Evolutionary conservation across 1,139 yeast genomes (phyloP).

Genomic region (Hemisphaericaspora subhashii): DNA sequence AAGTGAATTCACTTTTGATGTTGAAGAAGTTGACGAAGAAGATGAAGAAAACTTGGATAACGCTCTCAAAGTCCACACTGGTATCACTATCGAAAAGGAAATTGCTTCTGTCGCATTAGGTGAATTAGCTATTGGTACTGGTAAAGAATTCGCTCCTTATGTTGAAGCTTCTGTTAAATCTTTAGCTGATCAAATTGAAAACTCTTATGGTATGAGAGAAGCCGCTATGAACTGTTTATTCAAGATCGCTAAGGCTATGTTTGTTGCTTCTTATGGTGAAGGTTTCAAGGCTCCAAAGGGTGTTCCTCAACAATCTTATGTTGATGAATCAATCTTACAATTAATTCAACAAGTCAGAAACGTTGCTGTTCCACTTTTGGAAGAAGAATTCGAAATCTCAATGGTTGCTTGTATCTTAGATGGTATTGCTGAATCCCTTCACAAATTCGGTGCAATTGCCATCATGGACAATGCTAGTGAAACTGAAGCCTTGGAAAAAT

Average conservation of each 20-base stretch:
- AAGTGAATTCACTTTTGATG: conserved; percentile 66
- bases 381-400: conserved; percentile 77
- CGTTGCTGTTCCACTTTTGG: conserved; percentile 60
- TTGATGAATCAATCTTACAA: conserved; percentile 55
- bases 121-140: conserved; percentile 85
- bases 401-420: conserved; percentile 83
- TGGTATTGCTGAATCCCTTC: conserved; percentile 67
- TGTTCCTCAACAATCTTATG: conserved; percentile 62
- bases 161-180: conserved; percentile 70
- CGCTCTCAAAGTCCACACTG: conserved; percentile 71
- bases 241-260: conserved; percentile 77
- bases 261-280: conserved; percentile 54
- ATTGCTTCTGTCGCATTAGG: conserved; percentile 92
- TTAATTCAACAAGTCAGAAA: conserved; percentile 68
- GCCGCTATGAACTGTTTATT: conserved; percentile 81
- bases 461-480: conserved; percentile 58
- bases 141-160: conserved; percentile 74
- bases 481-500: conserved; percentile 59
- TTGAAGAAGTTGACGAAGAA: conserved; percentile 42
- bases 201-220: conserved; percentile 90
- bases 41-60: conserved; percentile 63
- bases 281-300: conserved; percentile 67
- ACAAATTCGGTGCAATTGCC: conserved; percentile 73
- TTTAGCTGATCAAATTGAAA: conserved; percentile 72
- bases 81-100: conserved; percentile 95